Conservation (phyloP, 2,329 filamentous ascomycete species). For the Plenodomus biglobosus region DNA sequence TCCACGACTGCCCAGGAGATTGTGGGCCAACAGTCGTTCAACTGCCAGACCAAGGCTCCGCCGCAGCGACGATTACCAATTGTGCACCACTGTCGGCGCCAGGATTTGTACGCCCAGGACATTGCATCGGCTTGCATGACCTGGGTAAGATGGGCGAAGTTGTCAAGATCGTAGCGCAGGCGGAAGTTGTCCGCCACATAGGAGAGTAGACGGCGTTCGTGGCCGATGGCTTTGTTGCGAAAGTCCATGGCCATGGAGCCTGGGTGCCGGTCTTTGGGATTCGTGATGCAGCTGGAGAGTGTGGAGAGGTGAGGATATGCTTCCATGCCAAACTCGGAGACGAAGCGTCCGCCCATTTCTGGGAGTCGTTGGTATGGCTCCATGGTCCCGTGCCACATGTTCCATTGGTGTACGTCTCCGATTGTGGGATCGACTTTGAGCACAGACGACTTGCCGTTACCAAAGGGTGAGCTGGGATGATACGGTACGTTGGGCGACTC, state of each 20-base stretch:
- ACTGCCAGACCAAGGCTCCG: slow-evolving; percentile 79
- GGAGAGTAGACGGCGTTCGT: slow-evolving; percentile 80
- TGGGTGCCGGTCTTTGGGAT: slow-evolving; percentile 62
- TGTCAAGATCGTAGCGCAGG: slow-evolving; percentile 52
- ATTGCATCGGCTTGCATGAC: slow-evolving; percentile 62
- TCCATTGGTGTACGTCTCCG: slow-evolving; percentile 94
- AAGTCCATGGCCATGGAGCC: slow-evolving; percentile 88
- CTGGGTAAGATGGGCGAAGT: slow-evolving; percentile 59
- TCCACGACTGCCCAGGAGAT: slow-evolving; percentile 78
- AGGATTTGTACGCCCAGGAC: slow-evolving; percentile 61
- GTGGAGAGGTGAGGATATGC: slow-evolving; percentile 83
- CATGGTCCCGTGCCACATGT: slow-evolving; percentile 92
- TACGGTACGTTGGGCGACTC: slow-evolving; percentile 67
- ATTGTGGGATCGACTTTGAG: slow-evolving; percentile 63
- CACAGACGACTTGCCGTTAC: slow-evolving; percentile 66
- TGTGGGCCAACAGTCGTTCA: slow-evolving; percentile 85
- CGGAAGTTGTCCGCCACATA: slow-evolving; percentile 90
- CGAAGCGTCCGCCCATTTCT: slow-evolving; percentile 83
- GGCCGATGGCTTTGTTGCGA: slow-evolving; percentile 91
- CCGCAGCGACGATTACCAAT: slow-evolving; percentile 63
- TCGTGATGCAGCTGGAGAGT: slow-evolving; percentile 73
- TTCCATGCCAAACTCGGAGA: slow-evolving; percentile 94
- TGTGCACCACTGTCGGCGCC: slow-evolving; percentile 77
- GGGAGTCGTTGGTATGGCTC: slow-evolving; percentile 84
- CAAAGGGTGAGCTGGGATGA: slow-evolving; percentile 84